These are phyloP conservation scores for Diaporthe sp. DNA, from an alignment of 2,329 filamentous ascomycete genomes.

Conservation along the genomic window DNA sequence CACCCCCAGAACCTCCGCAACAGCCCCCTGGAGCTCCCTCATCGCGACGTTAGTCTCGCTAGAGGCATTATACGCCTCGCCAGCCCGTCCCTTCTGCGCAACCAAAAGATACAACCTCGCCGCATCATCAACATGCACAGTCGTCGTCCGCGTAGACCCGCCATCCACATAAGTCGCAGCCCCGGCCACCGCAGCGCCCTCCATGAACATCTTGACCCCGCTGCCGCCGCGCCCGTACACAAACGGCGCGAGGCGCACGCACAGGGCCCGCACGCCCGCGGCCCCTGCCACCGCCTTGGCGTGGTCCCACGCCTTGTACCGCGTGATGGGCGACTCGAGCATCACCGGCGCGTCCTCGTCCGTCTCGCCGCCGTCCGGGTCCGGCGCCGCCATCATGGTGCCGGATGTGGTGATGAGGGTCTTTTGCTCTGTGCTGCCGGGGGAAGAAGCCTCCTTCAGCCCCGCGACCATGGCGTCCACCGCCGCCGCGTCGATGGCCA, in stretches of 20 bases:
- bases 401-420: conserved; percentile 49
- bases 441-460: conserved; percentile 42
- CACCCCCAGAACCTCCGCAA: conserved; percentile 38
- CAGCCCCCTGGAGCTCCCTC: conserved; percentile 34
- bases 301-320: conserved; percentile 44
- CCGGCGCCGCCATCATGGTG: conserved; percentile 39
- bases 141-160: conserved; percentile 27
- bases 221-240: conserved; percentile 56
- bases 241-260: conserved; percentile 53
- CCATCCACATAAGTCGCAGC: conserved; percentile 16
- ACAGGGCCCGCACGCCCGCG: conserved; percentile 46
- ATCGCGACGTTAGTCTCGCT: conserved; percentile 25
- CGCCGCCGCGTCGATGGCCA: conserved; percentile 47
- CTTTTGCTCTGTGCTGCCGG: conserved; percentile 38
- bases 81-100: conserved; percentile 12
- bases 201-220: conserved; percentile 48
- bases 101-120: conserved; percentile 31
- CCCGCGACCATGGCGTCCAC: conserved; percentile 49
- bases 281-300: conserved; percentile 42
- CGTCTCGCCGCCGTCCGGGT: conserved; percentile 41
- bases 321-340: conserved; percentile 34
- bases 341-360: conserved; percentile 38
- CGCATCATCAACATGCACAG: conserved; percentile 35
- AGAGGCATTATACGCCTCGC: conserved; percentile 31
- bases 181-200: conserved; percentile 37